Evolutionary conservation across 2,329 filamentous ascomycete species (phyloP), one percentile per base, ranked within the genome.

Genomic region (Neonectria coccinea): DNA sequence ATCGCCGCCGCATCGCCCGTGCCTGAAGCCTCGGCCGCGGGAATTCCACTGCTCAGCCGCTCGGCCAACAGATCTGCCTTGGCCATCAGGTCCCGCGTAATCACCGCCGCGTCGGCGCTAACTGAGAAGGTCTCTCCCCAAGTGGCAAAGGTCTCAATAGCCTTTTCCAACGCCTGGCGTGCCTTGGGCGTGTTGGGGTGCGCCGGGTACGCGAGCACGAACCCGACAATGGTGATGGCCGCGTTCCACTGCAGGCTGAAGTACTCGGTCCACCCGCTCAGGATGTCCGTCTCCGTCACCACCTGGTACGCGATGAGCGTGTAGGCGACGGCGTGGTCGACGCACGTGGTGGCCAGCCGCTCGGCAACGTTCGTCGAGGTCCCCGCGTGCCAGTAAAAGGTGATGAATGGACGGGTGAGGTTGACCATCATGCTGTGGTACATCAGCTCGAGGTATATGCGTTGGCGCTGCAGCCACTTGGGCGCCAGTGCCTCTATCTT

Each of bases 71-170:
- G 39, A 47, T 74, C 69, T 0, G 67, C 67, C 57, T 73, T 73
- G 61, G 47, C 56, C 6, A 70, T 51, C 5, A 75, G 59, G 11
- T 71, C 69, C 9, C 72, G 59, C 71, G 55, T 85, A 81, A 80
- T 66, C 1, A 73, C 75, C 16, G 78, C 79, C 2, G 79, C 78
- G 11, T 77, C 65, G 1, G 78, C 77, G 48, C 77, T 77, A 55
- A 80, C 79, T n/a, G 71, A 82, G 59, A 83, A 87, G 67, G 75
- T 77, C 14, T 45, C 55, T 18, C 76, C 67, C 71, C 79, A 71
- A 62, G 75, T 54, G 60, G 80, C 68, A 72, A 82, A 72, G 2
- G 75, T 66, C 70, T 77, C 52, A 70, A 84, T 47, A 74, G 81
- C 66, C 76, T 80, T 68, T 72, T 77, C 67, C 73, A 83, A 64